Evolutionary conservation across 306 rosid species (phyloP).

Genomic region (Lathyrus sativus): DNA sequence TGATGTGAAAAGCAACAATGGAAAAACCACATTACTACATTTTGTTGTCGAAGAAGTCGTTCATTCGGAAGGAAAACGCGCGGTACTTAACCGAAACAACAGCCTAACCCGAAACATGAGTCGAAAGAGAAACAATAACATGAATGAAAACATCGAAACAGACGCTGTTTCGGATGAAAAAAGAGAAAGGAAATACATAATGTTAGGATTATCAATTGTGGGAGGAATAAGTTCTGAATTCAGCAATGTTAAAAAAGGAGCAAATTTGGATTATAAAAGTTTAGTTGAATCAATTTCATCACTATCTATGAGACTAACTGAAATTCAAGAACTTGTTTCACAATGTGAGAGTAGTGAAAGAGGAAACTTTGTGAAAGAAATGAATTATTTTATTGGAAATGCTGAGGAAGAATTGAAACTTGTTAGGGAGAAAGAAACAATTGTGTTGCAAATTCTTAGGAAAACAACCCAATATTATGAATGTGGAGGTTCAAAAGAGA

Average conservation of each 20-base stretch:
- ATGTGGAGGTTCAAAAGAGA: conserved; percentile 64
- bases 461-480: conserved; percentile 72
- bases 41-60: conserved; percentile 94
- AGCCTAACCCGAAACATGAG: conserved; percentile 56
- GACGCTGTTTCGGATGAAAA: conserved; percentile 48
- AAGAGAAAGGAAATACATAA: conserved; percentile 64
- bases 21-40: conserved; percentile 87
- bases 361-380: conserved; percentile 68
- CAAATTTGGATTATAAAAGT: conserved; percentile 57
- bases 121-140: conserved; percentile 31
- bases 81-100: conserved; percentile 54
- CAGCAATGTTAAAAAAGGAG: conserved; percentile 73
- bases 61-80: conserved; percentile 82
- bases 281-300: conserved; percentile 51
- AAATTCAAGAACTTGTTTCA: conserved; percentile 46
- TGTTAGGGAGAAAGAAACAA: conserved; percentile 54
- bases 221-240: conserved; percentile 92
- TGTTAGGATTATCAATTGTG: conserved; percentile 74
- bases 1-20: conserved; percentile 82
- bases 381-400: conserved; percentile 62
- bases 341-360: conserved; percentile 50
- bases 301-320: conserved; percentile 47
- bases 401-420: conserved; percentile 61
- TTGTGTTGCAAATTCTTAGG: conserved; percentile 61
- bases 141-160: conserved; percentile 33